phyloP scores from a whole-genome alignment of 768 basidiomycete genomes.

The Trametes coccinea region DNA sequence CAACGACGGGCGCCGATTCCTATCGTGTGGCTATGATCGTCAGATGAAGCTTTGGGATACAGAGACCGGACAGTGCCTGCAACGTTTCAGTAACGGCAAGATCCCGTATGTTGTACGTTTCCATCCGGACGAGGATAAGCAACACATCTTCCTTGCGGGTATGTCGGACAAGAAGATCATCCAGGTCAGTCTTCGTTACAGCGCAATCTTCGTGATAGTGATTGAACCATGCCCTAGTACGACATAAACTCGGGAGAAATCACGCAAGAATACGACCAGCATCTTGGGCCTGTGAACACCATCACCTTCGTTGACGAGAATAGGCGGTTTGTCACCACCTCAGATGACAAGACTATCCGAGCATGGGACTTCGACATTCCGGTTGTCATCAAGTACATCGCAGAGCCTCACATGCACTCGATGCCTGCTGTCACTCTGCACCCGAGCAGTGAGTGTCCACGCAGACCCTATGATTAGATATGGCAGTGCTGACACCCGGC shows the following conservation, averaged over 20 bases:
- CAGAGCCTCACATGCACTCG: slow-evolving; percentile 99
- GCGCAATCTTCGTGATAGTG: slow-evolving; percentile 5
- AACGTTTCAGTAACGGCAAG: slow-evolving; percentile 97
- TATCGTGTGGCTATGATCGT: slow-evolving; percentile 93
- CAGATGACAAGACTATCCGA: slow-evolving; percentile 98
- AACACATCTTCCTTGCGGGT: slow-evolving; percentile 93
- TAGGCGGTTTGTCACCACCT: slow-evolving; percentile 94
- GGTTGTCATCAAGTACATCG: slow-evolving; percentile 99
- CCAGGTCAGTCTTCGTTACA: slow-evolving; percentile 55
- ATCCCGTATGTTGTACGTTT: slow-evolving; percentile 95
- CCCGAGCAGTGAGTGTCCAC: slow-evolving; percentile 76
- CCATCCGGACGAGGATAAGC: slow-evolving; percentile 95
- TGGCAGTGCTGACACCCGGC: slow-evolving; percentile 1
- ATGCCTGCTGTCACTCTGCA: slow-evolving; percentile 98
- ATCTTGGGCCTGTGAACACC: slow-evolving; percentile 96
- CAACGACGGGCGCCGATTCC: slow-evolving; percentile 85
- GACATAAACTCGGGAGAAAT: slow-evolving; percentile 96
- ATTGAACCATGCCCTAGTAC: slow-evolving; percentile 54
- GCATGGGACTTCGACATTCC: slow-evolving; percentile 99
- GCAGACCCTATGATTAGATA: background rate
- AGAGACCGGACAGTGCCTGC: slow-evolving; percentile 95
- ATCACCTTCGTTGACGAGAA: slow-evolving; percentile 99
- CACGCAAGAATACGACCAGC: slow-evolving; percentile 97
- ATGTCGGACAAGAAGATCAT: slow-evolving; percentile 99
- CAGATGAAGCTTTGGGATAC: slow-evolving; percentile 99